Evolutionary conservation across 441 rosid genomes (phyloP).

Genomic region (Manihot esculenta): DNA sequence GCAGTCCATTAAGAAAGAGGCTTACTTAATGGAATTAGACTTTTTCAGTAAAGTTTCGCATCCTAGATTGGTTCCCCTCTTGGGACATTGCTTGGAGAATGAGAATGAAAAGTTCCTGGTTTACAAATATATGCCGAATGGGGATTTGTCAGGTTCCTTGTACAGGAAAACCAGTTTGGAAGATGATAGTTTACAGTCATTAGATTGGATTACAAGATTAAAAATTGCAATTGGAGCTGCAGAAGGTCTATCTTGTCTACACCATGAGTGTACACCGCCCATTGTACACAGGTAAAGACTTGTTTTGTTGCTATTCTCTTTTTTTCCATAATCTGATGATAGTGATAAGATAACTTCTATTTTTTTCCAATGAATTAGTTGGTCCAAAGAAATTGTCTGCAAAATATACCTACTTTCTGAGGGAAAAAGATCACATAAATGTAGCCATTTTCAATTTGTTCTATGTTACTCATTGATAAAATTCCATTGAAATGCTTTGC

Average conservation of each 20-base stretch:
- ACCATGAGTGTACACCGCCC: slow-evolving; percentile 92
- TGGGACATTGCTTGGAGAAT: slow-evolving; percentile 82
- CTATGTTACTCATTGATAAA: background rate
- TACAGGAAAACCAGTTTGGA: slow-evolving; percentile 50
- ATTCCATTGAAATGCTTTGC: background rate
- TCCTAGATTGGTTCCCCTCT: slow-evolving; percentile 69
- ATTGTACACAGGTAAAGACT: slow-evolving; percentile 78
- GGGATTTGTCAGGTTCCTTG: slow-evolving; percentile 79
- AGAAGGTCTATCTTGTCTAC: slow-evolving; percentile 75
- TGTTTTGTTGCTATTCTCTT: slow-evolving; percentile 13
- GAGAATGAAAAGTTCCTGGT: slow-evolving; percentile 80
- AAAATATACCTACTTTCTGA: background rate
- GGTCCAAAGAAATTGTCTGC: background rate
- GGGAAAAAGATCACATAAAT: background rate
- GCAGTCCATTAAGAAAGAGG: slow-evolving; percentile 48
- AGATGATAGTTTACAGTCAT: slow-evolving; percentile 67
- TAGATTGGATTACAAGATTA: slow-evolving; percentile 98
- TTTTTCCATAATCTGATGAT: slow-evolving; percentile 4
- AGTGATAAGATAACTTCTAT: slow-evolving; percentile 1
- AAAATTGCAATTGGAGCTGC: slow-evolving; percentile 96
- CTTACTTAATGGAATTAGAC: slow-evolving; percentile 65
- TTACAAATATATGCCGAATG: slow-evolving; percentile 83
- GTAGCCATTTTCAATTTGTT: background rate
- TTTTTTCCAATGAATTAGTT: background rate
- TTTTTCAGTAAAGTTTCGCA: slow-evolving; percentile 66